These are phyloP conservation scores for Globisporangium camurandrum DNA, from an alignment of 352 stramenopile genomes.

Conservation along the genomic window DNA sequence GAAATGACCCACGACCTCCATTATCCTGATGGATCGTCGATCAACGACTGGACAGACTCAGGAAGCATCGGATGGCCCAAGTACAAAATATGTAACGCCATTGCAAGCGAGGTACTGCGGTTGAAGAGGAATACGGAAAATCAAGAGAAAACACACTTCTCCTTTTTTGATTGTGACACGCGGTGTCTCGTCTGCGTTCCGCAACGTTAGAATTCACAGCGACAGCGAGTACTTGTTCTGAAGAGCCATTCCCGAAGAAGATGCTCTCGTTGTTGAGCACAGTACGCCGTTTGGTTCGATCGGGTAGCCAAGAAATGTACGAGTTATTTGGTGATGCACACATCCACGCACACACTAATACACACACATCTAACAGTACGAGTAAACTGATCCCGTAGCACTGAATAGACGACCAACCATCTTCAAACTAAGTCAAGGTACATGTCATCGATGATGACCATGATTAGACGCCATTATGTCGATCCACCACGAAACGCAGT, in stretches of 20 bases:
- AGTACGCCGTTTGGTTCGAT: slow-evolving; percentile 10
- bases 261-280: slow-evolving; percentile 15
- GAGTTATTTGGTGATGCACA: slow-evolving; percentile 10
- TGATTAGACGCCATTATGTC: too few relatives aligned
- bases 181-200: too few relatives aligned
- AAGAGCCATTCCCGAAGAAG: slow-evolving; percentile 9
- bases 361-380: not conserved
- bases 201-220: slow-evolving; percentile 9
- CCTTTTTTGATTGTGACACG: too few relatives aligned
- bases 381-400: too few relatives aligned
- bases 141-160: too few relatives aligned
- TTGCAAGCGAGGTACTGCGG: slow-evolving; percentile 7
- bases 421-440: too few relatives aligned
- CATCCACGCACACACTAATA: slow-evolving; percentile 6
- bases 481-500: too few relatives aligned
- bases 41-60: slow-evolving; percentile 2
- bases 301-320: slow-evolving; percentile 8
- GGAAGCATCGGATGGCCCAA: slow-evolving; percentile 11
- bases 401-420: too few relatives aligned
- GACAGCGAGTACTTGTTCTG: slow-evolving; percentile 9
- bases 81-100: slow-evolving; percentile 9
- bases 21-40: slow-evolving; percentile 14
- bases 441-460: too few relatives aligned
- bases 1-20: too few relatives aligned
- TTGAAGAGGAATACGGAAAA: too few relatives aligned